A percentile compares a stretch with the other conserved stretches of the same genome.
Conservation (phyloP, 2,329 filamentous ascomycete species). For the Fusarium metavorans region DNA sequence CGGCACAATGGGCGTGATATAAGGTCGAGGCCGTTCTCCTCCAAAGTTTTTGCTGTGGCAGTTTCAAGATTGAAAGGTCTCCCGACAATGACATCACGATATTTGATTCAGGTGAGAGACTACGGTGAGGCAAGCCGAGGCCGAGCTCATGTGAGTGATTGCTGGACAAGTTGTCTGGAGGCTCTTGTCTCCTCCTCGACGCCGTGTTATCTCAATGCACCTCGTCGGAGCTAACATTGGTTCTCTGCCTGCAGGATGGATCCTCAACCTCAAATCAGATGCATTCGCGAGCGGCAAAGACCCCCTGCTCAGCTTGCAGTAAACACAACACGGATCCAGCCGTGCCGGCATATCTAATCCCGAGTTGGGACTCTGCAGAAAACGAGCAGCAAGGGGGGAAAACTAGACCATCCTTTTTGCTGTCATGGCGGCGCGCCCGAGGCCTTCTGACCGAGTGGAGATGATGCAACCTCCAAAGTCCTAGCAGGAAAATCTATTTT, state of each 20-base stretch:
- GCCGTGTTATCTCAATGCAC: neutral
- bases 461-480: slow-evolving; percentile 4
- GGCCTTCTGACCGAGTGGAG: slow-evolving; percentile 9
- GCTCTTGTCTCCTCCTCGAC: neutral
- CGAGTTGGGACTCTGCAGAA: slow-evolving; percentile 6
- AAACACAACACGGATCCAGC: neutral
- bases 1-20: neutral
- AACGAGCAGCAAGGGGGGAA: neutral
- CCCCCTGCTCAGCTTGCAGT: neutral
- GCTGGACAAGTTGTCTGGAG: neutral
- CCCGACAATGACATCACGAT: neutral
- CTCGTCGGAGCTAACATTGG: neutral
- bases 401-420: neutral
- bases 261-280: neutral
- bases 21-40: neutral
- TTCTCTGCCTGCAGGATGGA: neutral
- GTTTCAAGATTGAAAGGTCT: neutral
- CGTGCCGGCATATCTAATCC: neutral
- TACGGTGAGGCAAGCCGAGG: neutral
- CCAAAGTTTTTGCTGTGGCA: neutral
- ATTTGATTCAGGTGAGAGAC: neutral
- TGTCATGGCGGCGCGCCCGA: slow-evolving; percentile 1
- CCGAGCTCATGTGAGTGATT: neutral
- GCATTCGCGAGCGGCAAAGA: neutral
- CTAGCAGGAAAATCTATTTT: neutral